Evolutionary conservation across 2,329 filamentous ascomycete species (phyloP).

Genomic region (Aspergillus sp.): DNA sequence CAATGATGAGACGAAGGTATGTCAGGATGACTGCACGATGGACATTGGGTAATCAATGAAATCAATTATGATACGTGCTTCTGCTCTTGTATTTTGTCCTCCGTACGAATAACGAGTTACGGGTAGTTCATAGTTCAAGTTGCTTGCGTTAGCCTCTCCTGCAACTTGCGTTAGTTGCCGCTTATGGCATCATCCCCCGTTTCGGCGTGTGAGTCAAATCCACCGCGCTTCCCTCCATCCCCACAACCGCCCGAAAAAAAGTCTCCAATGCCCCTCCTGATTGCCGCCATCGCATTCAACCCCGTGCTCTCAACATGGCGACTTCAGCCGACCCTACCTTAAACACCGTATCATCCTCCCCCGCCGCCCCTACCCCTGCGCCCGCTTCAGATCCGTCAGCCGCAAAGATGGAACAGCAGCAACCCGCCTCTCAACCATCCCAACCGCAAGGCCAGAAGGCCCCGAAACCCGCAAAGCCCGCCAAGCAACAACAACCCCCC

Average conservation of each 20-base stretch:
- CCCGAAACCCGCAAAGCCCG: slow-evolving; percentile 15
- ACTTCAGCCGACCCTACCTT: slow-evolving; percentile 24
- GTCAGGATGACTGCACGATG: slow-evolving; percentile 10
- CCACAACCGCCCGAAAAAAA: slow-evolving; percentile 26
- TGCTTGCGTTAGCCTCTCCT: background rate
- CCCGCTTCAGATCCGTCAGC: slow-evolving; percentile 20
- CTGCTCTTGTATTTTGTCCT: background rate
- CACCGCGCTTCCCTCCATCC: slow-evolving; percentile 12
- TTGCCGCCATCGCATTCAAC: slow-evolving; percentile 20
- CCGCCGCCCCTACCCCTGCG: slow-evolving; percentile 18
- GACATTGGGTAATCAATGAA: slow-evolving; percentile 9
- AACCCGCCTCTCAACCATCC: slow-evolving; percentile 17
- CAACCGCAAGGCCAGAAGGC: slow-evolving; percentile 25
- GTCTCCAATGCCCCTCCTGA: slow-evolving; percentile 27
- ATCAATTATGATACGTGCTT: background rate
- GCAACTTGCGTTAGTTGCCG: slow-evolving; percentile 21
- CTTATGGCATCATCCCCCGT: slow-evolving; percentile 36
- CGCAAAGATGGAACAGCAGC: slow-evolving; percentile 7
- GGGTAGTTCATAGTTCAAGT: background rate
- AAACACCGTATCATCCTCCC: slow-evolving; percentile 16
- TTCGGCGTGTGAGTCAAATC: slow-evolving; percentile 30
- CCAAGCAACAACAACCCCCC: slow-evolving; percentile 17
- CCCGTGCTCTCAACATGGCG: slow-evolving; percentile 26
- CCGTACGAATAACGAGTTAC: background rate
- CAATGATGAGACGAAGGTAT: slow-evolving; percentile 17